Conservation (phyloP, 2,329 filamentous ascomycete genomes). For the Diplodia sapinea region DNA sequence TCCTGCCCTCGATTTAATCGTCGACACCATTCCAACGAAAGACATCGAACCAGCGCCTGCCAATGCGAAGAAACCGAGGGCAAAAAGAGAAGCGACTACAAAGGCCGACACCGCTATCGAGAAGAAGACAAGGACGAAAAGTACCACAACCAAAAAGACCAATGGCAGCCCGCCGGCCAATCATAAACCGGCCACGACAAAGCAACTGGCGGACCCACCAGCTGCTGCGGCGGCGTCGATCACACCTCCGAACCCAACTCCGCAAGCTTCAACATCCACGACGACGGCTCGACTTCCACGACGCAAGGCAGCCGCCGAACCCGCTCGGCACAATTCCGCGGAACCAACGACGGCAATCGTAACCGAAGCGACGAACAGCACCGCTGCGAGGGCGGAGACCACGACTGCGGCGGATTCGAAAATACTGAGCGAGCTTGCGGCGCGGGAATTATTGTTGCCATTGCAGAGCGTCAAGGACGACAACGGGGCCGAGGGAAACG, state of each 20-base stretch:
- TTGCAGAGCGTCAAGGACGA: not conserved
- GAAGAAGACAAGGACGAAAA: not conserved
- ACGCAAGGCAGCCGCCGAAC: not conserved
- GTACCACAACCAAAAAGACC: not conserved
- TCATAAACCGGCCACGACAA: not conserved
- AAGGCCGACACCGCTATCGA: not conserved
- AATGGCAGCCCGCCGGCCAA: not conserved
- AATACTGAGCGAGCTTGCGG: slow-evolving; percentile 9
- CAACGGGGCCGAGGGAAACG: no score
- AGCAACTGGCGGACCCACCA: not conserved
- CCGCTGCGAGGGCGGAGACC: not conserved
- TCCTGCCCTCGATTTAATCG: not conserved
- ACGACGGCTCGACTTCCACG: not conserved
- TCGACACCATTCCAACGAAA: no score
- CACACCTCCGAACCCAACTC: slow-evolving; percentile 15
- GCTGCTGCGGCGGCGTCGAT: not conserved
- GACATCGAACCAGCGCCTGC: not conserved
- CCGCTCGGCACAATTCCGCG: not conserved
- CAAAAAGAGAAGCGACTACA: not conserved
- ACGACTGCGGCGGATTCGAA: not conserved
- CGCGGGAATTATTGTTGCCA: not conserved
- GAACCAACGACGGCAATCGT: not conserved
- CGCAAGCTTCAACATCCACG: not conserved
- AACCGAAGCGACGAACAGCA: no score
- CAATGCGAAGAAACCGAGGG: not conserved